Percentiles rank a stretch among this genome's conserved stretches.
phyloP scores from a whole-genome alignment of 108 stramenopile species.

The Seminavis robusta region DNA sequence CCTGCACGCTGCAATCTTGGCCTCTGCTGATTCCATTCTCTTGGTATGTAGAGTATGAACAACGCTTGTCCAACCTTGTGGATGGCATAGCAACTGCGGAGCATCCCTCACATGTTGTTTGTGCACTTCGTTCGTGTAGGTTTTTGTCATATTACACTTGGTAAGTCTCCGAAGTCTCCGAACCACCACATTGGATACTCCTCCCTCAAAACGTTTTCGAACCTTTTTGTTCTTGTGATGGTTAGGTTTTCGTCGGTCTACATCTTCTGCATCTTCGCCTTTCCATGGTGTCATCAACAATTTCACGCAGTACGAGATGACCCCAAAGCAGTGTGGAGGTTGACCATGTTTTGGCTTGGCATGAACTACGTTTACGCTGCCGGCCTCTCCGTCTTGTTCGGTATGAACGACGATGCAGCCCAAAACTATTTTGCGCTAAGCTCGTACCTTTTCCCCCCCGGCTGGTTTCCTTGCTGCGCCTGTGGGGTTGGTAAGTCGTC shows the following conservation, averaged over 20 bases:
- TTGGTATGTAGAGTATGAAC: not conserved
- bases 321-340: not conserved
- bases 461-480: too few relatives aligned
- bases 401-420: not conserved
- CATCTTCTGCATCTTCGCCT: conserved; percentile 6
- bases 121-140: not conserved
- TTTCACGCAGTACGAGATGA: not conserved
- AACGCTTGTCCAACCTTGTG: too few relatives aligned
- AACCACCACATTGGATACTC: too few relatives aligned
- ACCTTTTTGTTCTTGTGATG: too few relatives aligned
- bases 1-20: conserved; percentile 5
- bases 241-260: conserved; percentile 12
- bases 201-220: too few relatives aligned
- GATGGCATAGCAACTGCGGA: too few relatives aligned
- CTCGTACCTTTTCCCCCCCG: too few relatives aligned
- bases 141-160: conserved; percentile 9
- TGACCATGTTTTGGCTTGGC: conserved; percentile 1
- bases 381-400: not conserved
- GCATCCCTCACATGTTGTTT: not conserved
- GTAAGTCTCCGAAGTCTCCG: too few relatives aligned
- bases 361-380: not conserved
- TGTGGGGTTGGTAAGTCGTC: too few relatives aligned
- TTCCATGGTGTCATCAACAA: conserved; percentile 9
- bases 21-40: not conserved
- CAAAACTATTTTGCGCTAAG: not conserved